These are phyloP conservation scores for Allium fistulosum DNA, from an alignment of 106 monocot genomes.

Conservation along the genomic window DNA sequence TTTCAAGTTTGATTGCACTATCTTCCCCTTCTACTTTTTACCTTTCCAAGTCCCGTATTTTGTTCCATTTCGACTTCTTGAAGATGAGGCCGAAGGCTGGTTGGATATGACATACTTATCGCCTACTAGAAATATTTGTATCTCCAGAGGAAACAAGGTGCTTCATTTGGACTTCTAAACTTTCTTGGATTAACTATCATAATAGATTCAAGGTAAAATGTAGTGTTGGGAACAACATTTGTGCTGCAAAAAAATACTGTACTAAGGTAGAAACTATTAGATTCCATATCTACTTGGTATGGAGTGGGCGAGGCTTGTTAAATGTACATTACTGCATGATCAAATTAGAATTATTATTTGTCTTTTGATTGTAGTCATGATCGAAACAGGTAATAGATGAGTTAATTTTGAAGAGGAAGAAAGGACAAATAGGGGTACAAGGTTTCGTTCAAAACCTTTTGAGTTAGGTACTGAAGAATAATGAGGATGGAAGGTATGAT, in stretches of 20 bases:
- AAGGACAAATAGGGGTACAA: too few species aligned
- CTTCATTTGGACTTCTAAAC: not conserved
- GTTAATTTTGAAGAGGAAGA: conserved; percentile 14
- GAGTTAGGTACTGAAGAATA: not conserved
- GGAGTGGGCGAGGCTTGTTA: conserved; percentile 48
- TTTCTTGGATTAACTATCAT: not conserved
- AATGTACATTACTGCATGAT: not conserved
- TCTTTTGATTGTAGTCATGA: not conserved
- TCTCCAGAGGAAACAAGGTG: conserved; percentile 97
- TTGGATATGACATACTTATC: conserved; percentile 94
- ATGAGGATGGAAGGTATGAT: conserved; percentile 14
- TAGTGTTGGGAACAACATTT: conserved; percentile 94
- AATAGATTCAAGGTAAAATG: conserved; percentile 16
- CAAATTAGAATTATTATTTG: too few species aligned
- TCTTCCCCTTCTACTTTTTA: conserved; percentile 86
- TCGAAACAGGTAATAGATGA: conserved; percentile 59
- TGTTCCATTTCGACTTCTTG: conserved; percentile 88
- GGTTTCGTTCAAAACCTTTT: too few species aligned
- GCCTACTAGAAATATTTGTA: conserved; percentile 67
- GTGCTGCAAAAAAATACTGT: conserved; percentile 79
- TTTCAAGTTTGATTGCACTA: conserved; percentile 83
- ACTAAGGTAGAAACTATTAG: conserved; percentile 69
- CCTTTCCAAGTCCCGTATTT: conserved; percentile 97
- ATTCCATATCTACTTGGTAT: conserved; percentile 53
- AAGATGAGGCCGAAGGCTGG: conserved; percentile 99